phyloP scores from a whole-genome alignment of 1,284 basidiomycete species.

The Pseudozyma pruni region DNA sequence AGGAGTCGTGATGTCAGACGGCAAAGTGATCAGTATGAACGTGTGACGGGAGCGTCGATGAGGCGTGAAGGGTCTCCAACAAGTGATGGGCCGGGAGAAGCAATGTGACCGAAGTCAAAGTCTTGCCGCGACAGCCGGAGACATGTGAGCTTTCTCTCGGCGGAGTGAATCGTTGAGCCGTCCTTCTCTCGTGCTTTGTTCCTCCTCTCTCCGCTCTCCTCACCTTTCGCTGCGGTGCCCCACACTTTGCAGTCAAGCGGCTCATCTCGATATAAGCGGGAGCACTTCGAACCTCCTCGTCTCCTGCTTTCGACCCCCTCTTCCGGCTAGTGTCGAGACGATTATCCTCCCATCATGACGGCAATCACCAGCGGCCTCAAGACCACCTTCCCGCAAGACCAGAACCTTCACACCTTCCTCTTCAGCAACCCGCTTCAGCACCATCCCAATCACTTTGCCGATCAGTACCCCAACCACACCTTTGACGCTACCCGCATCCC shows the following conservation, averaged over 20 bases:
- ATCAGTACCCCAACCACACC: slow-evolving; percentile 39
- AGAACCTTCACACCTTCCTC: slow-evolving; percentile 45
- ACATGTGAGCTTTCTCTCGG: neutral
- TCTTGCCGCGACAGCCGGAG: slow-evolving; percentile 25
- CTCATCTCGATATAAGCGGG: slow-evolving; percentile 4
- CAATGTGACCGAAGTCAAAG: no score
- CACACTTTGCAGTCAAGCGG: slow-evolving; percentile 4
- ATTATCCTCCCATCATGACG: slow-evolving; percentile 5
- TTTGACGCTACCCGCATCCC: slow-evolving; percentile 40
- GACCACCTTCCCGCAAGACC: slow-evolving; percentile 30
- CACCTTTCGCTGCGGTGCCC: slow-evolving; percentile 20
- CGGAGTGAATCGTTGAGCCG: slow-evolving; percentile 1
- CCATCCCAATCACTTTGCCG: slow-evolving; percentile 30
- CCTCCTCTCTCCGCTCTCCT: neutral
- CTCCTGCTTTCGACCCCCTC: neutral
- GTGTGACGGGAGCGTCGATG: no score
- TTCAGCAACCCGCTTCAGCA: slow-evolving; percentile 54
- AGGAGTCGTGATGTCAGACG: no score
- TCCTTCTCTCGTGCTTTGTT: neutral
- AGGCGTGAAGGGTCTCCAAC: no score
- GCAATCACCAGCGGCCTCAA: slow-evolving; percentile 26
- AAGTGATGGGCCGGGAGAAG: slow-evolving; percentile 3
- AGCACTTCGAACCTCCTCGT: neutral
- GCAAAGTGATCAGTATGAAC: no score
- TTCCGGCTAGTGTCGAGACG: neutral